Percentiles rank a stretch among this genome's conserved stretches.
Evolutionary conservation across 1,284 basidiomycete genomes (phyloP).

Genomic region (Mycosarcoma maydis): DNA sequence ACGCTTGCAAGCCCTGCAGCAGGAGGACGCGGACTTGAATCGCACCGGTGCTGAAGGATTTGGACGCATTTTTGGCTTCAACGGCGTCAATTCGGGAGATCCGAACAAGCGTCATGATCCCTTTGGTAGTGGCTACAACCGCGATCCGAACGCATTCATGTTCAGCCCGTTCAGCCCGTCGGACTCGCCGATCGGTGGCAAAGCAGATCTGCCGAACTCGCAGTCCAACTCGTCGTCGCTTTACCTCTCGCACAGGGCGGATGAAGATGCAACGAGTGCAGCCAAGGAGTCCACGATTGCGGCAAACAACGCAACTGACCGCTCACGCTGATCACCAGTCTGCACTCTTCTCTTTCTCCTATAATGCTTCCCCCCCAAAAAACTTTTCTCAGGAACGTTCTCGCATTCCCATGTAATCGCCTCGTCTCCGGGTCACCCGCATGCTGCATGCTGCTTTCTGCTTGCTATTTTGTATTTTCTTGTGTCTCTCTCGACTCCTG

Average conservation of each 20-base stretch:
- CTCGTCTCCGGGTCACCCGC: too few species aligned
- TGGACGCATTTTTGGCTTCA: constrained; percentile 1
- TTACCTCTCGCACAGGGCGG: constrained; percentile 17
- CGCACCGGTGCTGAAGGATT: constrained; percentile 1
- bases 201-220: constrained; percentile 32
- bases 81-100: not conserved
- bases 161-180: constrained; percentile 55
- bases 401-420: too few species aligned
- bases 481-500: too few species aligned
- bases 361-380: too few species aligned
- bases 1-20: constrained; percentile 19
- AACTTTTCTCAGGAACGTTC: too few species aligned
- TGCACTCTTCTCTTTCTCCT: not conserved
- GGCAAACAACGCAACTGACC: constrained; percentile 1
- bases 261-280: constrained; percentile 9
- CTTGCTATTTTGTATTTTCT: too few species aligned
- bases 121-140: constrained; percentile 28
- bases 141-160: constrained; percentile 49
- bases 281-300: not conserved
- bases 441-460: too few species aligned
- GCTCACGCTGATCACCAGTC: not conserved
- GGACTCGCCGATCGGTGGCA: constrained; percentile 44
- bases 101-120: constrained; percentile 13
- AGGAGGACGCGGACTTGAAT: not conserved
- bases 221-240: constrained; percentile 12